phyloP scores from a whole-genome alignment of 345 rosid genomes.

The Fremontodendron californicum region DNA sequence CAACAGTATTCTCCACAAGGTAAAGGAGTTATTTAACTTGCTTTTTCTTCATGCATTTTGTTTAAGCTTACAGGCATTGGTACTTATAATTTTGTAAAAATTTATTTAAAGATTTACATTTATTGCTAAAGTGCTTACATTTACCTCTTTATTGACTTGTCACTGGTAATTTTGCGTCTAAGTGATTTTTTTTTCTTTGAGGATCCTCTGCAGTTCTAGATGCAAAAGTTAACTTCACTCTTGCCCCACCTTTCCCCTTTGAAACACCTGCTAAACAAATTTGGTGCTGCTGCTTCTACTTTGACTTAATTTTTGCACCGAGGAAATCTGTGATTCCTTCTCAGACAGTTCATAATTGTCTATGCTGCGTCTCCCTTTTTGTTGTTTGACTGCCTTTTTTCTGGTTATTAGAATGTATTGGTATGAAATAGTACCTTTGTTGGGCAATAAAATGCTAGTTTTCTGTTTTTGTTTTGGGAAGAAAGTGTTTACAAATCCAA shows the following conservation, averaged over 20 bases:
- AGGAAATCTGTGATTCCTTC: not conserved
- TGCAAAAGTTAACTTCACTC: not conserved
- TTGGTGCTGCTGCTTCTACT: not conserved
- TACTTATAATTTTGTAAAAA: not conserved
- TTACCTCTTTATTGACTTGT: not conserved
- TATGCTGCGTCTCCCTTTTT: not conserved
- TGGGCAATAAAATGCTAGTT: not conserved
- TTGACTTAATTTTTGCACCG: not conserved
- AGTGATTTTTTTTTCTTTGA: not conserved
- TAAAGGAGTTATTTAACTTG: slow-evolving; percentile 25
- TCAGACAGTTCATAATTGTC: not conserved
- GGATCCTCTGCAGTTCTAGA: not conserved
- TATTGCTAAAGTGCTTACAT: not conserved
- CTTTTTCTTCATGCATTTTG: slow-evolving; percentile 6
- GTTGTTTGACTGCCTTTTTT: not conserved
- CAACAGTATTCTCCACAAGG: slow-evolving; percentile 62
- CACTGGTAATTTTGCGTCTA: not conserved
- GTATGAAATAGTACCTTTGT: not conserved
- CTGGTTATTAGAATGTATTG: not conserved
- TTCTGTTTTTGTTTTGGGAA: not conserved
- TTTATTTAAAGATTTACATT: not conserved
- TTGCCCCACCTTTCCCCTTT: not conserved
- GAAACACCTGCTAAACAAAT: not conserved
- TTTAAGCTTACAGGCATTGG: slow-evolving; percentile 4
- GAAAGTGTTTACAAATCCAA: not conserved